Percentiles rank a stretch among this genome's conserved stretches.
These are phyloP conservation scores for Cryoendolithus antarcticus DNA, from an alignment of 2,329 filamentous ascomycete genomes.

Conservation along the genomic window DNA sequence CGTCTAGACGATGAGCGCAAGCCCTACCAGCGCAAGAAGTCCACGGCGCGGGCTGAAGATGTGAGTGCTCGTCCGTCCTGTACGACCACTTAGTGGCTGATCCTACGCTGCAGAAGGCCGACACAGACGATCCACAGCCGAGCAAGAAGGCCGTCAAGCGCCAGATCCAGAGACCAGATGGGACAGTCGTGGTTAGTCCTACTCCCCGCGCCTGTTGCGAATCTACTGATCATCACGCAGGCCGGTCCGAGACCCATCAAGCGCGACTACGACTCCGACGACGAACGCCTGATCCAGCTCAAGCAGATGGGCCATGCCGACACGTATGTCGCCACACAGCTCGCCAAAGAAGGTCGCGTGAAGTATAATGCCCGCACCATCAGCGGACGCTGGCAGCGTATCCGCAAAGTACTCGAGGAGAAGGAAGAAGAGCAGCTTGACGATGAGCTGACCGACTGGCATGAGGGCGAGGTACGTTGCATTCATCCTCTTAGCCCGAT, in stretches of 20 bases:
- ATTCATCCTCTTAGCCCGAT: background rate
- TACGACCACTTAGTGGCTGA: too few relatives aligned
- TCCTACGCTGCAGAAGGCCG: too few relatives aligned
- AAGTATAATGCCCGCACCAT: constrained; percentile 36
- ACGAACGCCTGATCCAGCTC: constrained; percentile 33
- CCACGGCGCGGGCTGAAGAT: too few relatives aligned
- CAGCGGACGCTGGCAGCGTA: constrained; percentile 34
- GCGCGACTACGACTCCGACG: constrained; percentile 34
- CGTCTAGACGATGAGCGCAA: too few relatives aligned
- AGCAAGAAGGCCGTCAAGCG: too few relatives aligned
- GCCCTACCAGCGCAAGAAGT: too few relatives aligned
- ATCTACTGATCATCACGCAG: too few relatives aligned
- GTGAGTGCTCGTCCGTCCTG: too few relatives aligned
- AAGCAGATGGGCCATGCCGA: constrained; percentile 32
- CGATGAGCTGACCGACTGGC: constrained; percentile 38
- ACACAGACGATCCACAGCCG: too few relatives aligned
- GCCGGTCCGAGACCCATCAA: constrained; percentile 31
- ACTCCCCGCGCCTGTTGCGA: too few relatives aligned
- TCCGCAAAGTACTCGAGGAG: constrained; percentile 30
- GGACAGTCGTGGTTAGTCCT: too few relatives aligned
- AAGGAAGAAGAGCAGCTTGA: constrained; percentile 34
- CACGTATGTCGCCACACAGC: constrained; percentile 30
- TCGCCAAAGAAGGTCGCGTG: constrained; percentile 30
- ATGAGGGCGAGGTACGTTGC: constrained; percentile 33
- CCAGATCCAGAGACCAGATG: too few relatives aligned